A percentile compares a stretch with the other conserved stretches of the same genome.
Evolutionary conservation across 179 eudicot species (phyloP).

Genomic region (Gypsophila paniculata): DNA sequence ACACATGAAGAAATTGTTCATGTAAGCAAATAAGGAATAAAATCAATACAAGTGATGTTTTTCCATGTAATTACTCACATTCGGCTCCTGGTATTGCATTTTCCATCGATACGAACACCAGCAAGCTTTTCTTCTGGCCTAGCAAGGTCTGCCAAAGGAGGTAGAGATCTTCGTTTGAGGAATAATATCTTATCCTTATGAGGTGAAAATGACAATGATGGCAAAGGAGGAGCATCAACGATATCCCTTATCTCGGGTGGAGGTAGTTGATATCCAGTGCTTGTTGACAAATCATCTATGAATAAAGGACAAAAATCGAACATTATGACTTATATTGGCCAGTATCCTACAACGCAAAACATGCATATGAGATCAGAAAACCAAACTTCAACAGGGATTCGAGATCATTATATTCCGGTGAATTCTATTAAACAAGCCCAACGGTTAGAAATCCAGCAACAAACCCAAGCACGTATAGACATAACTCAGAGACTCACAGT

Average conservation of each 20-base stretch:
- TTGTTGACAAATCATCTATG: slow-evolving; percentile 48
- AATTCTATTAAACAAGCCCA: neutral
- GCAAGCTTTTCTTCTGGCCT: slow-evolving; percentile 94
- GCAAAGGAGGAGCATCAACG: slow-evolving; percentile 95
- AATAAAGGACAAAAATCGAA: neutral
- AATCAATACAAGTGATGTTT: neutral
- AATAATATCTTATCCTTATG: slow-evolving; percentile 80
- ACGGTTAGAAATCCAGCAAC: neutral
- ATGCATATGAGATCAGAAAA: neutral
- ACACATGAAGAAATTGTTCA: neutral
- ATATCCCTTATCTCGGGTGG: slow-evolving; percentile 81
- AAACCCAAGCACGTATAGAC: slow-evolving; percentile 6
- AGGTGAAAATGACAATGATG: slow-evolving; percentile 77
- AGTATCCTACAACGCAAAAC: slow-evolving; percentile 9
- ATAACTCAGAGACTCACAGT: neutral
- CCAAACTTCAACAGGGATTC: neutral
- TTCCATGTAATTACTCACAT: slow-evolving; percentile 53
- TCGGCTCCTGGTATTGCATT: slow-evolving; percentile 78
- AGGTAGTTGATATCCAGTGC: slow-evolving; percentile 69
- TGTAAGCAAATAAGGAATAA: neutral
- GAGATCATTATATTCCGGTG: neutral
- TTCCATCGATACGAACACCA: slow-evolving; percentile 85
- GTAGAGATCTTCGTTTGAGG: slow-evolving; percentile 78
- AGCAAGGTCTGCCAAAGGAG: slow-evolving; percentile 80
- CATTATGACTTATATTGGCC: neutral